phyloP scores from a whole-genome alignment of 179 eudicot genomes.

The Silene vulgaris region DNA sequence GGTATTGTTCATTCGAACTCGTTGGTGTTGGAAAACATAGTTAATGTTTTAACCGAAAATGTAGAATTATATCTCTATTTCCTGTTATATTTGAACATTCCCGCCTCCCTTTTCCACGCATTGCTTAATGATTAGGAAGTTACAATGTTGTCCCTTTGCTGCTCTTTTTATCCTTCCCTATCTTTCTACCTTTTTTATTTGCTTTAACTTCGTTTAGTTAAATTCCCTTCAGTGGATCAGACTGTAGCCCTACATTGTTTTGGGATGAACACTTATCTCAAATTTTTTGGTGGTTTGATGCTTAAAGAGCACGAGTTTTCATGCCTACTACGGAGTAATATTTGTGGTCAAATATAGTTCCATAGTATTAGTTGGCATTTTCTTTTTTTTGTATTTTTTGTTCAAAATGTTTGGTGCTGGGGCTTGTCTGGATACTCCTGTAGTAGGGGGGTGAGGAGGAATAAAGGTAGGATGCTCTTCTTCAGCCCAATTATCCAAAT shows the following conservation, averaged over 20 bases:
- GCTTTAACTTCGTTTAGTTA: not conserved
- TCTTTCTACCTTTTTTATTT: not conserved
- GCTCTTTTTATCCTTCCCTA: not conserved
- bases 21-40: not conserved
- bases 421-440: not conserved
- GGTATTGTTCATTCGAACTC: not conserved
- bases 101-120: not conserved
- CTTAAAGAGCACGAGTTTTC: not conserved
- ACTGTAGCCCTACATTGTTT: not conserved
- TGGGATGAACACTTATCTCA: not conserved
- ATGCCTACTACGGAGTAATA: too few relatives aligned
- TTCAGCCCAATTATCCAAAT: not conserved
- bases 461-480: not conserved
- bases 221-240: not conserved
- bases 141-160: not conserved
- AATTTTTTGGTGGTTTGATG: conserved; percentile 1
- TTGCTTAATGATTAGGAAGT: not conserved
- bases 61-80: not conserved
- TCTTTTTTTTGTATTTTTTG: not conserved
- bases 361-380: not conserved
- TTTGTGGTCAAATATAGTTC: not conserved
- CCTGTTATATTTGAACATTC: not conserved
- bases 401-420: not conserved
- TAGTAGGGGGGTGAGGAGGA: not conserved
- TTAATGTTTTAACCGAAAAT: not conserved